These are phyloP conservation scores for Colletotrichum costaricense DNA, from an alignment of 2,329 filamentous ascomycete genomes.

Conservation along the genomic window DNA sequence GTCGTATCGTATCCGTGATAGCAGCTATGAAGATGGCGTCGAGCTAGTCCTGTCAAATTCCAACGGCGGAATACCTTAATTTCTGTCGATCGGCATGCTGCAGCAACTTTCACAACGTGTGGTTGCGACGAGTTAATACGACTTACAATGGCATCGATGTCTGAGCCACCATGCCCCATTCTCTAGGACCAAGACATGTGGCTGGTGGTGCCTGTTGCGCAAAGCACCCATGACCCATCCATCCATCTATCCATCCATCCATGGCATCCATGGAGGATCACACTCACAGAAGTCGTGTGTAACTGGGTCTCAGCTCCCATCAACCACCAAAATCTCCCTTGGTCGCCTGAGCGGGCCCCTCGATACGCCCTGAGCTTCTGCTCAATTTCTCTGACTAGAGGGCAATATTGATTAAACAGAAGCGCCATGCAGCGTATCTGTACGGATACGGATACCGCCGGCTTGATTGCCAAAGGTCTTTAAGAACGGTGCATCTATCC, in stretches of 20 bases:
- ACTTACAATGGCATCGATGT: background rate
- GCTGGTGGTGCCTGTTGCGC: background rate
- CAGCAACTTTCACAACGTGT: background rate
- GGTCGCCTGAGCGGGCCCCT: too few relatives aligned
- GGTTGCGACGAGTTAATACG: background rate
- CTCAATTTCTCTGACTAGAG: too few relatives aligned
- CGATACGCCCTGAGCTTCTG: too few relatives aligned
- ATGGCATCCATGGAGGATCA: too few relatives aligned
- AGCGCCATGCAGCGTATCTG: background rate
- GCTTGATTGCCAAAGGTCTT: background rate
- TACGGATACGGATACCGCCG: background rate
- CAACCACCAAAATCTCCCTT: too few relatives aligned
- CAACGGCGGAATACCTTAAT: background rate
- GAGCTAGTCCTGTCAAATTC: conserved; percentile 4
- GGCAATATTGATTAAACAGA: too few relatives aligned
- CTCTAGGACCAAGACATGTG: background rate
- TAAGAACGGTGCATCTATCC: conserved; percentile 4
- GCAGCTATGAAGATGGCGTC: background rate
- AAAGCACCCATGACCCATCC: too few relatives aligned
- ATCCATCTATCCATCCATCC: too few relatives aligned
- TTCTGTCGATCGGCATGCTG: background rate
- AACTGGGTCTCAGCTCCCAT: too few relatives aligned
- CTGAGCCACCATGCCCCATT: background rate
- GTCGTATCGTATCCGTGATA: background rate
- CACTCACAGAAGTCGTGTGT: too few relatives aligned